phyloP scores from a whole-genome alignment of 306 rosid genomes.

The Prosopis cineraria region DNA sequence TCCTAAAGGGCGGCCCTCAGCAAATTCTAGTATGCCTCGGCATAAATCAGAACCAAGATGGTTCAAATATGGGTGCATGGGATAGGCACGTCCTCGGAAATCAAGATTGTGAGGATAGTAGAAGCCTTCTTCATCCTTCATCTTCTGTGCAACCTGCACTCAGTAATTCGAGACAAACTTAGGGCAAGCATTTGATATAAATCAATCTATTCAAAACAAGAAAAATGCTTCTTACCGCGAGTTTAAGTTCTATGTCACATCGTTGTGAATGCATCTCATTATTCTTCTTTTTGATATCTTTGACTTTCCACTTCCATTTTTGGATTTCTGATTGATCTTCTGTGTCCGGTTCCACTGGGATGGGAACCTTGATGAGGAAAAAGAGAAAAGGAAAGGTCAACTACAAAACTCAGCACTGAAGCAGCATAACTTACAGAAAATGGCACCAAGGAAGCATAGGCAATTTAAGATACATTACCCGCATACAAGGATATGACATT shows the following conservation, averaged over 20 bases:
- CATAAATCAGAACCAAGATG: slow-evolving; percentile 90
- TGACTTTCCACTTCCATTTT: slow-evolving; percentile 95
- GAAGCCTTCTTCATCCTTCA: slow-evolving; percentile 84
- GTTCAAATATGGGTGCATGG: slow-evolving; percentile 90
- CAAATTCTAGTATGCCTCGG: slow-evolving; percentile 84
- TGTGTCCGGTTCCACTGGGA: slow-evolving; percentile 78
- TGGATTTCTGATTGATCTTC: slow-evolving; percentile 76
- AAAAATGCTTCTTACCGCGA: slow-evolving; percentile 68
- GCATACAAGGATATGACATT: background rate
- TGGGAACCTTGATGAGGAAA: slow-evolving; percentile 54
- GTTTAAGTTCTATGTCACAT: slow-evolving; percentile 92
- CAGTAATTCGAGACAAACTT: slow-evolving; percentile 28
- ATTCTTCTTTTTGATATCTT: slow-evolving; percentile 70
- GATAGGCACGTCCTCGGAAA: slow-evolving; percentile 89
- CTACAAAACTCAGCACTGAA: slow-evolving; percentile 27
- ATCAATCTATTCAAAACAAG: slow-evolving; percentile 24
- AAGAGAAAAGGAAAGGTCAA: slow-evolving; percentile 4
- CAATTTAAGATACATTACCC: background rate
- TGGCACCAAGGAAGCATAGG: background rate
- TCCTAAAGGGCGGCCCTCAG: slow-evolving; percentile 80
- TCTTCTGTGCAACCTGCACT: slow-evolving; percentile 83
- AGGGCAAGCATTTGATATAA: slow-evolving; percentile 24
- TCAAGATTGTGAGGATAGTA: slow-evolving; percentile 93
- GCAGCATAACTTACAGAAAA: background rate
- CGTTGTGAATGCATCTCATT: slow-evolving; percentile 85